A percentile compares a stretch with the other conserved stretches of the same genome.
These are phyloP conservation scores for Diddensiella transvaalensis DNA, from an alignment of 805 yeast genomes.

Conservation along the genomic window DNA sequence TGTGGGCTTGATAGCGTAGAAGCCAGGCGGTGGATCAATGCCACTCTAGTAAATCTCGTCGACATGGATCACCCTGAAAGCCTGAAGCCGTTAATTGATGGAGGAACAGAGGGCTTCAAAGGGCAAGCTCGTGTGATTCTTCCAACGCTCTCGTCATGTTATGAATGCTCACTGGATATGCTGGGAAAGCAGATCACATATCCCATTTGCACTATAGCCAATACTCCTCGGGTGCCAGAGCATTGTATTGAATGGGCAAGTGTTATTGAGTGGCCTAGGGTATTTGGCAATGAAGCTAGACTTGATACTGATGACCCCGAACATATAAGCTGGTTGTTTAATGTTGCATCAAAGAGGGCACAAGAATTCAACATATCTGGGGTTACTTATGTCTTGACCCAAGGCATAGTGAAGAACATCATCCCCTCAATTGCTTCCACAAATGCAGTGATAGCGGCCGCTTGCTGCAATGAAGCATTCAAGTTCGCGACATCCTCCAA, in stretches of 20 bases:
- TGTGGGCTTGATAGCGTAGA: constrained; percentile 89
- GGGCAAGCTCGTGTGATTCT: constrained; percentile 87
- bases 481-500: constrained; percentile 70
- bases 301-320: constrained; percentile 68
- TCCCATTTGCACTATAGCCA: constrained; percentile 92
- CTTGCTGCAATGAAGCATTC: constrained; percentile 82
- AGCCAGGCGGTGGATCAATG: constrained; percentile 88
- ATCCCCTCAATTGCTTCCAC: constrained; percentile 95
- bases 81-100: constrained; percentile 75
- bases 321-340: constrained; percentile 62
- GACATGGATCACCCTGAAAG: constrained; percentile 43
- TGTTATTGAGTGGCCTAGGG: constrained; percentile 66
- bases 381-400: constrained; percentile 64
- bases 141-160: constrained; percentile 84
- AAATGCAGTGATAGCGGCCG: constrained; percentile 86
- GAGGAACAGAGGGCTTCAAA: constrained; percentile 92
- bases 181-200: constrained; percentile 56
- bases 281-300: constrained; percentile 36
- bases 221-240: constrained; percentile 90
- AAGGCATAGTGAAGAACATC: constrained; percentile 87
- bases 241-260: constrained; percentile 93
- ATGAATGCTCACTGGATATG: constrained; percentile 84
- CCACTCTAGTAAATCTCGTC: constrained; percentile 60
- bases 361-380: constrained; percentile 59
- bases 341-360: constrained; percentile 58